phyloP scores from a whole-genome alignment of 495 filamentous ascomycete species.

The Tuber umbilicatum region DNA sequence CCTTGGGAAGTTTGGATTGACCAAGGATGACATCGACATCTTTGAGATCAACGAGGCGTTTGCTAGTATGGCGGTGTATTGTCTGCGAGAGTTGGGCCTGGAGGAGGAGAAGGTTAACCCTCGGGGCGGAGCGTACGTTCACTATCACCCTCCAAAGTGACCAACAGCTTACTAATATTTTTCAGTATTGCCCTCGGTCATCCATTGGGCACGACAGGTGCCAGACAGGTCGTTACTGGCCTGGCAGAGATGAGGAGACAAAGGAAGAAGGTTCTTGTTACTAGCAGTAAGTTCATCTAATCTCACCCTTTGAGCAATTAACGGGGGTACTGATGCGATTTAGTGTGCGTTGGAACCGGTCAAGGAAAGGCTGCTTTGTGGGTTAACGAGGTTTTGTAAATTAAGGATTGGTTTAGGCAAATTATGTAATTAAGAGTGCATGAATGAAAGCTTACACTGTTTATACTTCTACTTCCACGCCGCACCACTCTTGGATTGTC shows the following conservation, averaged over 20 bases:
- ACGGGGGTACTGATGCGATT: constrained; percentile 45
- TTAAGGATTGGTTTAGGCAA: background rate
- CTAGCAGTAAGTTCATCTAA: constrained; percentile 56
- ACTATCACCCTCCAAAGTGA: background rate
- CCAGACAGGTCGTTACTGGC: constrained; percentile 76
- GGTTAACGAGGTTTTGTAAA: constrained; percentile 55
- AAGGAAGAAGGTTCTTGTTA: constrained; percentile 76
- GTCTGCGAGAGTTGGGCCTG: constrained; percentile 65
- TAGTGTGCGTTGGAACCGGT: constrained; percentile 49
- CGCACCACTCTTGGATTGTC: background rate
- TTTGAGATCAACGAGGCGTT: constrained; percentile 97
- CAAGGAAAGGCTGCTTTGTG: constrained; percentile 82
- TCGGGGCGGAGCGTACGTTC: constrained; percentile 58
- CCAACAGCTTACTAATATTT: constrained; percentile 33
- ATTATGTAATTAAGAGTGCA: background rate
- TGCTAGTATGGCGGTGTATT: constrained; percentile 95
- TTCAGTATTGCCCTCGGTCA: constrained; percentile 63
- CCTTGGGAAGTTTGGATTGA: constrained; percentile 68
- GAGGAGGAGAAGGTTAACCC: constrained; percentile 85
- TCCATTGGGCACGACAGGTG: constrained; percentile 72
- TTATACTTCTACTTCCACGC: background rate
- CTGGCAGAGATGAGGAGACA: constrained; percentile 69
- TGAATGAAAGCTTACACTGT: background rate
- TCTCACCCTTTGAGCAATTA: background rate
- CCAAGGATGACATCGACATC: constrained; percentile 77